These are phyloP conservation scores for Diplogelasinospora grovesii DNA, from an alignment of 495 filamentous ascomycete species.

Conservation along the genomic window DNA sequence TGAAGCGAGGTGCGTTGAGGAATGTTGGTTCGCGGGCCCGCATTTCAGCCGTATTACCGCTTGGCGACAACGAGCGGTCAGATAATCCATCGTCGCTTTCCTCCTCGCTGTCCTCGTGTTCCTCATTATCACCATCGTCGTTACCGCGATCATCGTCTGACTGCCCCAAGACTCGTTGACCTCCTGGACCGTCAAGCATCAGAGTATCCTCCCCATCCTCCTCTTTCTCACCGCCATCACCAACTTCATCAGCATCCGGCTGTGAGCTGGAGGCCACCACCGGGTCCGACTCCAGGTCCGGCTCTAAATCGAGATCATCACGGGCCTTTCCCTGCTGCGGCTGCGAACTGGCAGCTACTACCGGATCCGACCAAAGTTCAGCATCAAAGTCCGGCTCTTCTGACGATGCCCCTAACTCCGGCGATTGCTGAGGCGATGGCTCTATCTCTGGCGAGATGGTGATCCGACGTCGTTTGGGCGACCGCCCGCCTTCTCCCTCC, in stretches of 20 bases:
- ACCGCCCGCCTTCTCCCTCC: slow-evolving; percentile 5
- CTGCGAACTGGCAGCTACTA: slow-evolving; percentile 3
- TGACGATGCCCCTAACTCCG: no score
- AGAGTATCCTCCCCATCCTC: no score
- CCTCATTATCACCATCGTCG: not conserved
- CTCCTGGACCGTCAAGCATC: no score
- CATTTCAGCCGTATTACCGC: no score
- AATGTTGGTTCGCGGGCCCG: slow-evolving; percentile 22
- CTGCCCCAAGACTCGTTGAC: no score
- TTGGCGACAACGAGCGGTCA: slow-evolving; percentile 1
- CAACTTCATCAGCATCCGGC: no score
- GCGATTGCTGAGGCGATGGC: no score
- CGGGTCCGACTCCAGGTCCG: slow-evolving; percentile 11
- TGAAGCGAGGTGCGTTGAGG: slow-evolving; percentile 36
- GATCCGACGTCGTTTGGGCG: slow-evolving; percentile 23
- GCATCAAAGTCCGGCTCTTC: slow-evolving; percentile 4
- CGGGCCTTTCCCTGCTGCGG: slow-evolving; percentile 8
- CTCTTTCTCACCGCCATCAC: no score
- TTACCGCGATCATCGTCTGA: no score
- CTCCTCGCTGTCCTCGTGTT: not conserved
- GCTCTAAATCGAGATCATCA: slow-evolving; percentile 6
- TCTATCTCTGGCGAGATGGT: slow-evolving; percentile 11
- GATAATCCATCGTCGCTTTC: not conserved
- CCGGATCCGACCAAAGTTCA: slow-evolving; percentile 14
- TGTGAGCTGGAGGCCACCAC: no score